Evolutionary conservation across 331 rosid genomes (phyloP).

Genomic region (Quercus phellos): DNA sequence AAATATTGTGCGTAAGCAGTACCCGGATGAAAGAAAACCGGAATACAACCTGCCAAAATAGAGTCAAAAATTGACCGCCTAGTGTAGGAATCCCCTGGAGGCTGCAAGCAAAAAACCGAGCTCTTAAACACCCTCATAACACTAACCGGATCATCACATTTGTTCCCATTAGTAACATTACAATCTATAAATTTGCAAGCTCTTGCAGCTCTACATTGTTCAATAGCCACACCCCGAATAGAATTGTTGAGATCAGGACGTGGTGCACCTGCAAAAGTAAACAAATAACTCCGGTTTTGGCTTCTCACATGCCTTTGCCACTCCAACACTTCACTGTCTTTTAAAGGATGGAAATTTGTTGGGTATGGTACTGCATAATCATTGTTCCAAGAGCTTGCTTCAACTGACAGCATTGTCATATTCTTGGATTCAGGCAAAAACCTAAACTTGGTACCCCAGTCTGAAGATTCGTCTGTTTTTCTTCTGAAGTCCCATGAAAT

Average conservation of each 20-base stretch:
- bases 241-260: constrained; percentile 56
- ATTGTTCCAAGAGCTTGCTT: constrained; percentile 84
- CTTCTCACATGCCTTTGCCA: constrained; percentile 52
- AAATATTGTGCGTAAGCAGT: constrained; percentile 65
- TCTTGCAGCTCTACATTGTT: constrained; percentile 47
- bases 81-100: constrained; percentile 81
- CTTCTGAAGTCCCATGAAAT: constrained; percentile 91
- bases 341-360: constrained; percentile 62
- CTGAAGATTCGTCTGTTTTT: constrained; percentile 40
- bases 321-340: constrained; percentile 23
- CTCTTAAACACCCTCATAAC: constrained; percentile 53
- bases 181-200: constrained; percentile 63
- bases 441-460: constrained; percentile 74
- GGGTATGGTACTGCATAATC: constrained; percentile 84
- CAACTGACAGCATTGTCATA: constrained; percentile 80
- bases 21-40: constrained; percentile 88
- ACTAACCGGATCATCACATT: constrained; percentile 51
- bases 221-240: constrained; percentile 48
- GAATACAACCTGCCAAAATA: constrained; percentile 74
- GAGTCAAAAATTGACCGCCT: constrained; percentile 79
- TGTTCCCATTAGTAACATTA: constrained; percentile 32
- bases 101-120: constrained; percentile 73
- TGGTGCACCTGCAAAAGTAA: constrained; percentile 71
- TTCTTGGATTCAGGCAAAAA: constrained; percentile 64
- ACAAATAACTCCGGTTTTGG: constrained; percentile 39